Conservation (phyloP, 2,329 filamentous ascomycete species). For the Pyricularia grisea region DNA sequence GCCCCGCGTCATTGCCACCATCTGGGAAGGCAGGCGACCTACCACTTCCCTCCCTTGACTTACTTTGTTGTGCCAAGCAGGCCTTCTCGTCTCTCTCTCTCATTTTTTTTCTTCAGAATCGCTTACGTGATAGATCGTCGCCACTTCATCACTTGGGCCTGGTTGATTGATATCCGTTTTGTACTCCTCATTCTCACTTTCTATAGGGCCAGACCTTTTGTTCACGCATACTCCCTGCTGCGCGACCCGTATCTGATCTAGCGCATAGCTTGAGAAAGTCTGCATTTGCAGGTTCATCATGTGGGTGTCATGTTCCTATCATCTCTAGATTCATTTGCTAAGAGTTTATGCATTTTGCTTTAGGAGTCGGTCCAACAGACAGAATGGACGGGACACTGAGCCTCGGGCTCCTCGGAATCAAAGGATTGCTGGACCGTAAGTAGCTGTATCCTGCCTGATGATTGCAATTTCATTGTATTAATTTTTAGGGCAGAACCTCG, state of each 20-base stretch:
- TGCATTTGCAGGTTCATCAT: not conserved
- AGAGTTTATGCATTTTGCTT: not conserved
- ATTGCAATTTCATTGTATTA: not conserved
- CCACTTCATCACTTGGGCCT: not conserved
- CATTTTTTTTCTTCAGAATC: not conserved
- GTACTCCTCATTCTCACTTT: not conserved
- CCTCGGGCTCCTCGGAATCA: not conserved
- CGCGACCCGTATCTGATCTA: not conserved
- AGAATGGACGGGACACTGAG: not conserved
- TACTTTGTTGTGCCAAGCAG: not conserved
- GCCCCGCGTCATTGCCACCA: slow-evolving; percentile 1
- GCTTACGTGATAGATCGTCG: not conserved
- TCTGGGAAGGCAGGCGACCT: not conserved
- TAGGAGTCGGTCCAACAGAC: slow-evolving; percentile 1
- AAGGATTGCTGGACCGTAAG: slow-evolving; percentile 21
- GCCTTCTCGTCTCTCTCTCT: not conserved
- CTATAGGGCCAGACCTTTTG: not conserved
- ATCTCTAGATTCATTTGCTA: not conserved
- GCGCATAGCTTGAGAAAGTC: not conserved
- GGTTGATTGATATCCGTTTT: not conserved
- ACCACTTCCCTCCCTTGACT: not conserved
- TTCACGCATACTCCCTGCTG: not conserved
- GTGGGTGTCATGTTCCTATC: not conserved
- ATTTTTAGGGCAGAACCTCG: slow-evolving; percentile 27
- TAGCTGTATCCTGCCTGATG: slow-evolving; percentile 2